Base-by-base conservation (phyloP, 2,329 filamentous ascomycete species). In the Calycina marina region DNA sequence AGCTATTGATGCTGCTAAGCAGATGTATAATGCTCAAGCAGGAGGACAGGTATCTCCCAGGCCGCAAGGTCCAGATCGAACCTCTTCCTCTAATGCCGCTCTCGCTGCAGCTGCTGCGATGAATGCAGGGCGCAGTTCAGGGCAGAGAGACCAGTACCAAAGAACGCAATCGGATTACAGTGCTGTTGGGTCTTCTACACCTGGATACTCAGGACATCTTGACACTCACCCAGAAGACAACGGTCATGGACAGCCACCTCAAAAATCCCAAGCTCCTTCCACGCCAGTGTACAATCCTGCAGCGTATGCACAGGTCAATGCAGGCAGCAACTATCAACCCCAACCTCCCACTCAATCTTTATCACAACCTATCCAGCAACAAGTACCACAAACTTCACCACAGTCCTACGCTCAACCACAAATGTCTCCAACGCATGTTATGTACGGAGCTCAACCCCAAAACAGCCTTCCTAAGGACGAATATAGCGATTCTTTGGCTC, bases 241-340 rank as follows among this genome's bases (percentile, higher is more conserved):
- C 25, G 35, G 36, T 12, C 48, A 48, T 28, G 40, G n/a, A n/a
- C n/a, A 42, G 17, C 28, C 44, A 24, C 39, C 48, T 22, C 53
- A 54, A 18, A 55, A 54, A 25, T 47, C 51, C 37, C 56, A 56
- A 38, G 52, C 54, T 29, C 56, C 59, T 11, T 58, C 65, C 40
- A 72, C 77, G 43, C 62, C 72, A 25, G 72, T 72, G 44, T 90
- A 90, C 53, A 82, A 90, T 51, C 82, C 82, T 16, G 72, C 72
- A 14, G 77, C 77, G 41, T 90, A 86, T 52, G 78, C 76, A 37
- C 72, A 66, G 48, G 67, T 72, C 44, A 66, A 61, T 47, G 62
- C 55, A 32, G 73, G 66, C 43, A n/a, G n/a, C n/a, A n/a, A n/a
- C n/a, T n/a, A n/a, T n/a, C n/a, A n/a, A n/a, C n/a, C n/a, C n/a